phyloP scores from a whole-genome alignment of 1,139 yeast species.

The Kluyveromyces sp. region DNA sequence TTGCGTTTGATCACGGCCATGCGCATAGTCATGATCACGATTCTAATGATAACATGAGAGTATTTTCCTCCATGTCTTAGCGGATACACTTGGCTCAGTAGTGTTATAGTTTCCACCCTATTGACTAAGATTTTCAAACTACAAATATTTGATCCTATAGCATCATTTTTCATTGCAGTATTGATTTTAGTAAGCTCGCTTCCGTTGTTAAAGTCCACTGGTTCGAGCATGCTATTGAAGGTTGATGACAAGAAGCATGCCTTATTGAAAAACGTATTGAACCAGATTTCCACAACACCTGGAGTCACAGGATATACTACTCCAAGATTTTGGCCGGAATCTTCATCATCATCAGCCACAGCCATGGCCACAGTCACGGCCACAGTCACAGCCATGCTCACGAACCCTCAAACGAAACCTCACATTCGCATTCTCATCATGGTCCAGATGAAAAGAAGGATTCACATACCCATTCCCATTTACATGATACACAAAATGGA shows the following conservation, averaged over 20 bases:
- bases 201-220: constrained; percentile 77
- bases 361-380: constrained; percentile 18
- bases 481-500: constrained; percentile 8
- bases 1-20: constrained; percentile 78
- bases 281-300: constrained; percentile 58
- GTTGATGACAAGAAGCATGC: constrained; percentile 52
- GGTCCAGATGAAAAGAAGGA: neutral
- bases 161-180: constrained; percentile 78
- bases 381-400: constrained; percentile 22
- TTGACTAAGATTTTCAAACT: constrained; percentile 51
- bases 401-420: constrained; percentile 8
- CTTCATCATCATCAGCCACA: constrained; percentile 22
- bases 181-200: constrained; percentile 74
- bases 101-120: constrained; percentile 82
- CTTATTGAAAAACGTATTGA: constrained; percentile 52
- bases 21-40: constrained; percentile 32
- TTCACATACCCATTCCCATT: constrained; percentile 8
- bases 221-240: constrained; percentile 61
- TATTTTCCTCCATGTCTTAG: constrained; percentile 82
- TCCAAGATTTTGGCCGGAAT: constrained; percentile 85
- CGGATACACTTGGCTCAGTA: constrained; percentile 93
- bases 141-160: constrained; percentile 76
- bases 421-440: constrained; percentile 5
- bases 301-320: constrained; percentile 83
- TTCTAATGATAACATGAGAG: constrained; percentile 82